These are phyloP conservation scores for Thalassiosira gravida DNA, from an alignment of 352 stramenopile species.

Conservation along the genomic window DNA sequence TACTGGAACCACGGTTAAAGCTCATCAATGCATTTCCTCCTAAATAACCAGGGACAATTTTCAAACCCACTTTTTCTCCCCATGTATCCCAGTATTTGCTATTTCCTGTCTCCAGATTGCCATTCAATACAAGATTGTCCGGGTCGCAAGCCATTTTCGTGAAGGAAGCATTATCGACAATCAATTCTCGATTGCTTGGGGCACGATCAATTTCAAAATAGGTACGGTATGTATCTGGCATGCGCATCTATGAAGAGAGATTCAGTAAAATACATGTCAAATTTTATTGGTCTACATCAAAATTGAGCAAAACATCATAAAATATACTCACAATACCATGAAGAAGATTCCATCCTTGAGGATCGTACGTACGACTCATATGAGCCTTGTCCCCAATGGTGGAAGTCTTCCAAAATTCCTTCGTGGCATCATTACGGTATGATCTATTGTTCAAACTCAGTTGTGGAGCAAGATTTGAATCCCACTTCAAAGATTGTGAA, in stretches of 20 bases:
- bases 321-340: constrained; percentile 46
- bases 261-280: too few relatives aligned
- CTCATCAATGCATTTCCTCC: constrained; percentile 37
- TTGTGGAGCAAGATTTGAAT: too few relatives aligned
- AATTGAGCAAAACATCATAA: too few relatives aligned
- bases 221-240: constrained; percentile 2
- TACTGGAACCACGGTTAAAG: constrained; percentile 15
- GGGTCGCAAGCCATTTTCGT: constrained; percentile 33
- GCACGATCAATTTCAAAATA: constrained; percentile 54
- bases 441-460: too few relatives aligned
- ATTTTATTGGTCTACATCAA: too few relatives aligned
- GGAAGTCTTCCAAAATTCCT: constrained; percentile 25
- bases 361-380: constrained; percentile 38
- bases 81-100: constrained; percentile 55
- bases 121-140: constrained; percentile 47
- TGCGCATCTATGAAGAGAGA: background rate
- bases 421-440: constrained; percentile 34
- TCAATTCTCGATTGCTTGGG: constrained; percentile 46
- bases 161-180: constrained; percentile 48
- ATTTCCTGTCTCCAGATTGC: constrained; percentile 41
- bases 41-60: constrained; percentile 31
- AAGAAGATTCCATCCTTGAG: constrained; percentile 40
- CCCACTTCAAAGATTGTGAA: too few relatives aligned
- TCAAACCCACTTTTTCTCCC: constrained; percentile 14
- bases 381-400: constrained; percentile 27